These are phyloP conservation scores for Lactarius sanguifluus DNA, from an alignment of 768 basidiomycete genomes.

Conservation along the genomic window DNA sequence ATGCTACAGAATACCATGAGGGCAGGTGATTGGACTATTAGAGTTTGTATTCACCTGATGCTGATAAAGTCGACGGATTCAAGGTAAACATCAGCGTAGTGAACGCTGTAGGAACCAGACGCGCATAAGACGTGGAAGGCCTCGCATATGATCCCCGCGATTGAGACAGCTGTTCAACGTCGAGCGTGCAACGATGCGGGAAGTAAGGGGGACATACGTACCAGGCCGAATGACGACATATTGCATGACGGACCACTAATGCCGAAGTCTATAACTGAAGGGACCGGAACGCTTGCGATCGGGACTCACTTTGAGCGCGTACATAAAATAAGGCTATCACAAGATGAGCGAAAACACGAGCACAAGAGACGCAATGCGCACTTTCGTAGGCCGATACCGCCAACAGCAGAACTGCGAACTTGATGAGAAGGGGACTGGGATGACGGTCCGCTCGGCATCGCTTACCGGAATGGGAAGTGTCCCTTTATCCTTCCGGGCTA, in stretches of 20 bases:
- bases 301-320: conserved; percentile 67
- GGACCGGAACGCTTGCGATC: conserved; percentile 2
- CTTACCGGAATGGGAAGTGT: conserved; percentile 67
- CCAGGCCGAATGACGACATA: conserved; percentile 74
- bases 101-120: conserved; percentile 54
- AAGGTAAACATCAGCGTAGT: conserved; percentile 69
- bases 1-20: conserved; percentile 45
- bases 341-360: conserved; percentile 20
- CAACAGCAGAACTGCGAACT: conserved; percentile 68
- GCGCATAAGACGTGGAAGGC: conserved; percentile 67
- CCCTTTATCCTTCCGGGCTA: conserved; percentile 77
- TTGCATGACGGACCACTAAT: conserved; percentile 85
- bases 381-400: conserved; percentile 81
- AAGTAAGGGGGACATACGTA: conserved; percentile 26
- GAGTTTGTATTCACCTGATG: conserved; percentile 57
- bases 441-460: conserved; percentile 8
- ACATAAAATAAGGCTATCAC: conserved; percentile 79
- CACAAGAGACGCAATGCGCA: conserved; percentile 27
- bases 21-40: background rate
- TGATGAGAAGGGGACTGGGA: background rate
- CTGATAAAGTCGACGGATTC: conserved; percentile 75
- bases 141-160: conserved; percentile 79
- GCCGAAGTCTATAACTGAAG: conserved; percentile 8
- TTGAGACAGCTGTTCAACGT: conserved; percentile 50
- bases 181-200: conserved; percentile 2